Conservation (phyloP, 2,329 filamentous ascomycete genomes). For the Rutstroemia sp. region DNA sequence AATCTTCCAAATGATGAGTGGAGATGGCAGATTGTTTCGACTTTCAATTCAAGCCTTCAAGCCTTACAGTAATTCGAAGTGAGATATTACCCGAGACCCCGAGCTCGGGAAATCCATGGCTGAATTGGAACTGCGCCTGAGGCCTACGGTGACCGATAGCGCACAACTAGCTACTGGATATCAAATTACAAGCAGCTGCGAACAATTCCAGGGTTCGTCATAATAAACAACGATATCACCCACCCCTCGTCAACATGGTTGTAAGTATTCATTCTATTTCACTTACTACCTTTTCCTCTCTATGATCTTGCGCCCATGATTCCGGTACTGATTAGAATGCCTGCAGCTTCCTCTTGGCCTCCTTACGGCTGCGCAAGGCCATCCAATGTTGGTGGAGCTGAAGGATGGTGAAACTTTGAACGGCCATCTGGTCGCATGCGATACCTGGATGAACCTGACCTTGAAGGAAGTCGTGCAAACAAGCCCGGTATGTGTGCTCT, state of each 20-base stretch:
- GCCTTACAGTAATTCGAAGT: too few relatives aligned
- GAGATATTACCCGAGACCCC: too few relatives aligned
- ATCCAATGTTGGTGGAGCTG: constrained; percentile 95
- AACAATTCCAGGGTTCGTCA: neutral
- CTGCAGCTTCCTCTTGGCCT: constrained; percentile 66
- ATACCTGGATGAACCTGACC: constrained; percentile 99
- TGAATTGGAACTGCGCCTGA: too few relatives aligned
- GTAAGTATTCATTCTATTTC: neutral
- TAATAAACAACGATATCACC: neutral
- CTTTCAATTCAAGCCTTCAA: too few relatives aligned
- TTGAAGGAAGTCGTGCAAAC: constrained; percentile 97
- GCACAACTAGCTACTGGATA: neutral
- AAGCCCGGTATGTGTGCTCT: constrained; percentile 53
- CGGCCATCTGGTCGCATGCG: constrained; percentile 91
- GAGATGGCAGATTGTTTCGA: too few relatives aligned
- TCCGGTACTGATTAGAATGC: neutral
- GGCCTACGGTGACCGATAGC: neutral
- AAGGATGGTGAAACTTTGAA: constrained; percentile 98
- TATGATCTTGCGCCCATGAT: neutral
- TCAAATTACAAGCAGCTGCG: constrained; percentile 1
- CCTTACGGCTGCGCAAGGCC: constrained; percentile 90
- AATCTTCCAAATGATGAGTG: too few relatives aligned
- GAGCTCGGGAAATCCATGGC: too few relatives aligned
- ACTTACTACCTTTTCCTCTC: neutral
- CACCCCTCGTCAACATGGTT: neutral